These are phyloP conservation scores for Annulohypoxylon nitens DNA, from an alignment of 495 filamentous ascomycete genomes.

Conservation along the genomic window DNA sequence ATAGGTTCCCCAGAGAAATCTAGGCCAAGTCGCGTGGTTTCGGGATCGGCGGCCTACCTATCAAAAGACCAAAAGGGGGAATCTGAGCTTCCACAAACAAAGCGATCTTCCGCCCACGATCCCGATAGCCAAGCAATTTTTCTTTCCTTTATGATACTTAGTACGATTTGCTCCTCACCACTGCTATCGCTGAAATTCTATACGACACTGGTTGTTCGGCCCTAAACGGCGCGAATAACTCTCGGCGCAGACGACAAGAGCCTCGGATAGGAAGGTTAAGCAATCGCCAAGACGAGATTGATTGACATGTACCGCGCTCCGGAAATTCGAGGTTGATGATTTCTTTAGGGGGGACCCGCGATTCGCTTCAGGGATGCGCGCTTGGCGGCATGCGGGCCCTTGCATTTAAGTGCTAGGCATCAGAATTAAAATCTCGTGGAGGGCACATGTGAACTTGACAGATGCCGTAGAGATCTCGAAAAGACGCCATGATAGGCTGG, in stretches of 20 bases:
- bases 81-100: constrained; percentile 34
- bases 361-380: constrained; percentile 28
- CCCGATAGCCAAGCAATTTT: constrained; percentile 13
- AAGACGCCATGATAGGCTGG: background rate
- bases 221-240: constrained; percentile 34
- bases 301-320: constrained; percentile 26
- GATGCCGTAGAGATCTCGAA: background rate
- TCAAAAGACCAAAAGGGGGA: background rate
- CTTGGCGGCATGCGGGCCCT: constrained; percentile 23
- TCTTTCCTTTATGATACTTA: background rate
- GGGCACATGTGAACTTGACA: constrained; percentile 4
- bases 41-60: background rate
- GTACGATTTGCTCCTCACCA: constrained; percentile 3
- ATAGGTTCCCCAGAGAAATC: constrained; percentile 4
- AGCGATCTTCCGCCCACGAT: constrained; percentile 15
- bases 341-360: constrained; percentile 11
- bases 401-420: constrained; percentile 16
- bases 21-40: constrained; percentile 20
- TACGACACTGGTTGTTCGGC: constrained; percentile 26
- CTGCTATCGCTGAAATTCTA: background rate
- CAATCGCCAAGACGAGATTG: constrained; percentile 38
- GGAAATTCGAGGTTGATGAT: constrained; percentile 16
- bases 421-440: background rate
- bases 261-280: constrained; percentile 46
- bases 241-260: constrained; percentile 11